Percentiles rank a stretch among this genome's conserved stretches.
phyloP scores from a whole-genome alignment of 331 rosid species.

The Quercus phellos region DNA sequence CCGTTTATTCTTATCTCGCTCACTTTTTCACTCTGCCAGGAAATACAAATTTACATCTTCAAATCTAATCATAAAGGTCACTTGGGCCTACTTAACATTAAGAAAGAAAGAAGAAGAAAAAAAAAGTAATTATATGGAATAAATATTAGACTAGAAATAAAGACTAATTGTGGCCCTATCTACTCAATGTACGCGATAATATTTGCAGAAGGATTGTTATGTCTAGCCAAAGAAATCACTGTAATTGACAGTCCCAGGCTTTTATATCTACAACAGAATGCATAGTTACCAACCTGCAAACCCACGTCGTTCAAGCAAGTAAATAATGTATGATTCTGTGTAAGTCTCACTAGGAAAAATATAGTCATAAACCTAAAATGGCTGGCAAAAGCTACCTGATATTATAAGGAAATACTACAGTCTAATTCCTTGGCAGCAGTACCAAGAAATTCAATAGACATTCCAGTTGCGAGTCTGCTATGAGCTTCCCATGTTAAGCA shows the following conservation, averaged over 20 bases:
- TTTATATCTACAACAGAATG: constrained; percentile 16
- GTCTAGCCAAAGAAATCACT: constrained; percentile 22
- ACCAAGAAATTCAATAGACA: constrained; percentile 64
- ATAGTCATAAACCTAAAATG: constrained; percentile 21
- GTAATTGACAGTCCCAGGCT: constrained; percentile 7
- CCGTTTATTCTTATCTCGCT: not conserved
- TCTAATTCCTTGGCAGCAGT: constrained; percentile 85
- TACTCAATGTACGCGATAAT: constrained; percentile 19
- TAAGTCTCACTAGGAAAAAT: constrained; percentile 22
- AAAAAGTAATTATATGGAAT: not conserved
- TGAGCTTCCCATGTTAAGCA: constrained; percentile 93
- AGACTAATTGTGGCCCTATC: constrained; percentile 21
- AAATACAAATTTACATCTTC: not conserved
- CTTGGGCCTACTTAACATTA: not conserved
- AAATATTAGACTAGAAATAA: not conserved
- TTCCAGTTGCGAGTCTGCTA: constrained; percentile 60
- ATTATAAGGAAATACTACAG: constrained; percentile 60
- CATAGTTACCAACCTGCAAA: constrained; percentile 32
- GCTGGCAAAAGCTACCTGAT: constrained; percentile 15
- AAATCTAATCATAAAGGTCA: not conserved
- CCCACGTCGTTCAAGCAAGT: constrained; percentile 33
- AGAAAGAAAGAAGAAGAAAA: too few species aligned
- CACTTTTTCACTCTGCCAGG: not conserved
- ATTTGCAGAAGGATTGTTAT: not conserved
- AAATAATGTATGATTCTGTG: constrained; percentile 18